Conservation (phyloP, 352 stramenopile genomes). For the Lagenidium sp. region DNA sequence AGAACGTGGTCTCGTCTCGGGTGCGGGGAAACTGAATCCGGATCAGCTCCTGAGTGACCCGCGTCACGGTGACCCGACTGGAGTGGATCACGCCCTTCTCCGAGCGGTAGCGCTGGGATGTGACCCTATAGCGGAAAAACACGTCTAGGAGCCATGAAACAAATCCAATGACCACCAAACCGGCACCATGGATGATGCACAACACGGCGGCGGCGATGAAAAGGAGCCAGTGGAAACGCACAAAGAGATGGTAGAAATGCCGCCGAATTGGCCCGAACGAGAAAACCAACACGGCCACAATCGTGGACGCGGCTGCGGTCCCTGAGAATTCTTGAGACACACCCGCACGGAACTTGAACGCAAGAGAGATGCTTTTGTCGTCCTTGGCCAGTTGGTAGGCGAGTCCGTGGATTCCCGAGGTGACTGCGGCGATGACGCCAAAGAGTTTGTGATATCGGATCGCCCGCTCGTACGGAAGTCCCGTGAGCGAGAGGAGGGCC, state of each 20-base stretch:
- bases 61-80: conserved; percentile 1
- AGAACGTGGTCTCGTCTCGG: conserved; percentile 25
- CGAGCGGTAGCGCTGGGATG: too few species aligned
- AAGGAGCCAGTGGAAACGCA: conserved; percentile 1
- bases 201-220: background rate
- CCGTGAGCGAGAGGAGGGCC: conserved; percentile 20
- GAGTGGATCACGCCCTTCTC: conserved; percentile 10
- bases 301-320: background rate
- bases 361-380: conserved; percentile 10
- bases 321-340: background rate
- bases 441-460: conserved; percentile 34
- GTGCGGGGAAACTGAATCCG: conserved; percentile 36
- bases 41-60: conserved; percentile 20
- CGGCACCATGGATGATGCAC: background rate
- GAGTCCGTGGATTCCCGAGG: conserved; percentile 21
- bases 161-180: background rate
- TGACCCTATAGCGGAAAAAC: background rate
- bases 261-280: background rate
- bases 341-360: background rate
- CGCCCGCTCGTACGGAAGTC: conserved; percentile 32
- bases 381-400: conserved; percentile 15
- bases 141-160: background rate
- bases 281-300: background rate
- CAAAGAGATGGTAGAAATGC: background rate
- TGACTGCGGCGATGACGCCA: conserved; percentile 15